Conservation (phyloP, 305 asterid genomes). For the Striga hermonthica region DNA sequence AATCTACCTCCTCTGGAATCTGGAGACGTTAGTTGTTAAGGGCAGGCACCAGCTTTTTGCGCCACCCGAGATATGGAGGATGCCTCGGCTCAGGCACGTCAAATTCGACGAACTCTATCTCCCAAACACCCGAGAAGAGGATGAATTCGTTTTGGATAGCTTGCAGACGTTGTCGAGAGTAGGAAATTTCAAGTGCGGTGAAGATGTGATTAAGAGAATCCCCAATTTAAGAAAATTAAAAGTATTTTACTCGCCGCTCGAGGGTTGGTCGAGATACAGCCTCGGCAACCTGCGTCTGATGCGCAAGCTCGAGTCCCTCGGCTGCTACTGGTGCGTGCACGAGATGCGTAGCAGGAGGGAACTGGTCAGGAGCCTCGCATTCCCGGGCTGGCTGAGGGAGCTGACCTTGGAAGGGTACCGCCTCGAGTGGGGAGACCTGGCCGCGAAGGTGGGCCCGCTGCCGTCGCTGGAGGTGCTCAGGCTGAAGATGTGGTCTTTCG, state of each 20-base stretch:
- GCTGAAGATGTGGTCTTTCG: background rate
- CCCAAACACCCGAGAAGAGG: background rate
- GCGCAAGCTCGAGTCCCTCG: background rate
- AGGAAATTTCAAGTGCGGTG: background rate
- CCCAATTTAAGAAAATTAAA: background rate
- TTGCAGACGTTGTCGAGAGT: background rate
- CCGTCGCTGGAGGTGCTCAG: background rate
- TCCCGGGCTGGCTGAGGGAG: background rate
- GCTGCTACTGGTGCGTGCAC: background rate
- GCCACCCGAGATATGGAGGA: background rate
- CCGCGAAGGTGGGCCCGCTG: background rate
- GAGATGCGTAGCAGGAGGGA: background rate
- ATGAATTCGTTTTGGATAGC: background rate
- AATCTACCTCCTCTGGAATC: background rate
- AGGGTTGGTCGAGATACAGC: background rate
- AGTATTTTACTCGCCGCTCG: background rate
- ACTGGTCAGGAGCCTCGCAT: background rate
- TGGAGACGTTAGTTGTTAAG: background rate
- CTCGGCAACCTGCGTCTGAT: background rate
- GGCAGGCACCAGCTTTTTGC: background rate
- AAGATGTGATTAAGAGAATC: conserved; percentile 1
- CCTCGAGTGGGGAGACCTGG: background rate
- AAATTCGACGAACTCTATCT: background rate
- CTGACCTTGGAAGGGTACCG: background rate
- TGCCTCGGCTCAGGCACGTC: conserved; percentile 9